These are phyloP conservation scores for Aotearoamyces nothofagi DNA, from an alignment of 2,329 filamentous ascomycete species.

Conservation along the genomic window DNA sequence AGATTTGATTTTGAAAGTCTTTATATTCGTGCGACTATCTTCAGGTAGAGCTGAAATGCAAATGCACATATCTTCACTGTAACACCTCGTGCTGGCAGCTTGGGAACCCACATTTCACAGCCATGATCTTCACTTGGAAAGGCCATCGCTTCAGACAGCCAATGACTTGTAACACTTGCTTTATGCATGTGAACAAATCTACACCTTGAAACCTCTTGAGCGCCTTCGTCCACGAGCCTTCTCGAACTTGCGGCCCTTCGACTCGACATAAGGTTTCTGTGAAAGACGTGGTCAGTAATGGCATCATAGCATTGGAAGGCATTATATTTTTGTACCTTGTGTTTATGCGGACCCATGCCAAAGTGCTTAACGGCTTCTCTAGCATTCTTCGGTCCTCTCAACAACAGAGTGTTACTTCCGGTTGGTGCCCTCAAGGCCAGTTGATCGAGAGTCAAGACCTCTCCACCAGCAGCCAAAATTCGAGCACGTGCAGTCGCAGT, in stretches of 20 bases:
- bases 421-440: slow-evolving; percentile 90
- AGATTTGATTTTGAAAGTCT: too few relatives aligned
- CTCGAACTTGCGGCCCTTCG: slow-evolving; percentile 99
- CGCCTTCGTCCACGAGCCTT: slow-evolving; percentile 95
- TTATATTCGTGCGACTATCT: too few relatives aligned
- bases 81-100: too few relatives aligned
- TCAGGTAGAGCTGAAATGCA: too few relatives aligned
- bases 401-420: slow-evolving; percentile 89
- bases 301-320: not conserved
- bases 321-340: slow-evolving; percentile 59
- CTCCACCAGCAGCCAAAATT: slow-evolving; percentile 85
- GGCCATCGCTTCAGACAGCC: slow-evolving; percentile 7
- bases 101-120: not conserved
- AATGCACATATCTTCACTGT: too few relatives aligned
- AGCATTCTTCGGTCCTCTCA: slow-evolving; percentile 96
- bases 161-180: slow-evolving; percentile 9
- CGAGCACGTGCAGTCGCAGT: slow-evolving; percentile 90
- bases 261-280: slow-evolving; percentile 90
- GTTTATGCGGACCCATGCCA: slow-evolving; percentile 90
- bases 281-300: slow-evolving; percentile 20
- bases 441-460: slow-evolving; percentile 92
- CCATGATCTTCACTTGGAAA: slow-evolving; percentile 1
- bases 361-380: slow-evolving; percentile 99
- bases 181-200: slow-evolving; percentile 27
- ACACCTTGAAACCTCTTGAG: slow-evolving; percentile 99